These are phyloP conservation scores for Marasmius oreades DNA, from an alignment of 1,284 basidiomycete species.

Conservation along the genomic window DNA sequence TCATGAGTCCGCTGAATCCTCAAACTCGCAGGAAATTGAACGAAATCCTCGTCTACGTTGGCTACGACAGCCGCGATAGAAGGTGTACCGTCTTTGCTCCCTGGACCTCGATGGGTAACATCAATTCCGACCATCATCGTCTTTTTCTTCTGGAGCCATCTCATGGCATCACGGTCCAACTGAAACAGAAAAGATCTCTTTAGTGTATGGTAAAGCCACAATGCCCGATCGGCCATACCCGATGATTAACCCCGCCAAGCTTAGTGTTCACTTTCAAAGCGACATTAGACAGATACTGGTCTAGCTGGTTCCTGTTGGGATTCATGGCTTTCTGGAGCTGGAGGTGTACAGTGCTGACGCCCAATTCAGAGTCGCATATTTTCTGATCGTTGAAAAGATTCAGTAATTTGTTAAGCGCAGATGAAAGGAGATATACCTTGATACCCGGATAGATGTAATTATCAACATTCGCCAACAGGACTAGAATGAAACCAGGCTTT, in stretches of 20 bases:
- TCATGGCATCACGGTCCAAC: conserved; percentile 51
- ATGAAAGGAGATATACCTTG: conserved; percentile 37
- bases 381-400: conserved; percentile 28
- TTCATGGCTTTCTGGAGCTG: conserved; percentile 55
- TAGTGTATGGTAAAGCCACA: neutral
- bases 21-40: conserved; percentile 68
- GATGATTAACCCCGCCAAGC: conserved; percentile 74
- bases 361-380: conserved; percentile 65
- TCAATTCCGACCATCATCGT: conserved; percentile 83
- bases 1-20: conserved; percentile 48
- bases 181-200: conserved; percentile 14
- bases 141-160: conserved; percentile 58
- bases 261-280: conserved; percentile 71
- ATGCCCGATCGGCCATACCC: conserved; percentile 25
- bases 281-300: conserved; percentile 77
- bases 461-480: conserved; percentile 60
- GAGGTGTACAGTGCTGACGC: conserved; percentile 69
- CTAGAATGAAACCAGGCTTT: conserved; percentile 60
- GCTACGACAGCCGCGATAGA: conserved; percentile 79
- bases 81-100: conserved; percentile 57
- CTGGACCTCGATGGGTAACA: conserved; percentile 68
- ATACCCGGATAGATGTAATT: conserved; percentile 73
- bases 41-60: conserved; percentile 60
- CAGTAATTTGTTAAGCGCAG: neutral
- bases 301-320: conserved; percentile 40